A percentile compares a stretch with the other conserved stretches of the same genome.
Evolutionary conservation across 441 rosid species (phyloP).

Genomic region (Macaranga tanarius): DNA sequence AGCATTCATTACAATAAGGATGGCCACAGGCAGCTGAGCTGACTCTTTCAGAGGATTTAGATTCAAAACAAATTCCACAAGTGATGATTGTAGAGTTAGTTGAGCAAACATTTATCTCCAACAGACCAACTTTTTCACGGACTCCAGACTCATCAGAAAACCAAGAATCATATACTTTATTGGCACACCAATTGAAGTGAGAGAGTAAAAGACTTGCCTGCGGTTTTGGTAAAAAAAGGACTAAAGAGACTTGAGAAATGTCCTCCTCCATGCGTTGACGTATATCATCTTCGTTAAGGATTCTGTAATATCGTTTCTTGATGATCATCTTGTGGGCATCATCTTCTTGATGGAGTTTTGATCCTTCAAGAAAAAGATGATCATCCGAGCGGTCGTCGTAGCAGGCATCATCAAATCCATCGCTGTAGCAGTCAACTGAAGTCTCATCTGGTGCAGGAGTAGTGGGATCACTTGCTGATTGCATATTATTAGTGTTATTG

Average conservation of each 20-base stretch:
- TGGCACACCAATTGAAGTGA: slow-evolving; percentile 31
- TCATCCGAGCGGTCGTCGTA: background rate
- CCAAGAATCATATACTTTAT: slow-evolving; percentile 32
- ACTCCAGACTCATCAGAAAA: slow-evolving; percentile 32
- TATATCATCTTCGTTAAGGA: slow-evolving; percentile 23
- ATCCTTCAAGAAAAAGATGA: background rate
- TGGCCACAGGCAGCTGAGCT: slow-evolving; percentile 44
- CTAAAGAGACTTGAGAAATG: slow-evolving; percentile 1
- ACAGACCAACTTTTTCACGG: slow-evolving; percentile 27
- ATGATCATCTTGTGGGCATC: background rate
- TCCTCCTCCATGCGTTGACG: slow-evolving; percentile 19
- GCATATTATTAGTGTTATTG: background rate
- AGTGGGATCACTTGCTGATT: background rate
- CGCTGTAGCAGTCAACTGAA: slow-evolving; percentile 20
- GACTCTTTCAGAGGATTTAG: slow-evolving; percentile 20
- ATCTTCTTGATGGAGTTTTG: background rate
- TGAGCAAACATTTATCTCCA: background rate
- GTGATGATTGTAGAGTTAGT: background rate
- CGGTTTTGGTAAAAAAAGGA: slow-evolving; percentile 19
- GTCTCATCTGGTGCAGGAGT: background rate
- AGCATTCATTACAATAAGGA: slow-evolving; percentile 39
- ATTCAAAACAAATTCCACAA: slow-evolving; percentile 52
- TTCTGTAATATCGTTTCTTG: background rate
- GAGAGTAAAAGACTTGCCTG: slow-evolving; percentile 29
- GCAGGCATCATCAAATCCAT: slow-evolving; percentile 10